These are phyloP conservation scores for Angophora floribunda DNA, from an alignment of 345 rosid species.

Conservation along the genomic window DNA sequence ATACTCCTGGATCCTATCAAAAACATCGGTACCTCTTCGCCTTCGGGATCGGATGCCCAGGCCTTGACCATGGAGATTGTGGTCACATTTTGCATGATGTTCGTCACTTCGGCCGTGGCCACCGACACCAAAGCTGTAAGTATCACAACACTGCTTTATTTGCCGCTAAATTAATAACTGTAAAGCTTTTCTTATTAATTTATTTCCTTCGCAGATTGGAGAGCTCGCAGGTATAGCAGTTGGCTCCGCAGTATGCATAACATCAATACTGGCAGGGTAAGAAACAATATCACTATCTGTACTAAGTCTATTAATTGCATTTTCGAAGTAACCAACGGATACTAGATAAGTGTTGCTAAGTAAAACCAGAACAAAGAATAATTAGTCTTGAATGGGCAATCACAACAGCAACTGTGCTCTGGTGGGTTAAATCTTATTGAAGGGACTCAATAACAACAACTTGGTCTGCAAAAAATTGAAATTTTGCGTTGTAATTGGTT, in stretches of 20 bases:
- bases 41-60: neutral
- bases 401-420: neutral
- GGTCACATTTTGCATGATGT: constrained; percentile 6
- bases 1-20: neutral
- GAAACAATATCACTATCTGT: neutral
- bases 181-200: neutral
- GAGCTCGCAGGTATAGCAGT: constrained; percentile 11
- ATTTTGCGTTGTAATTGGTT: neutral
- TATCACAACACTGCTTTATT: neutral
- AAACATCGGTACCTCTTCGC: neutral
- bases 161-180: neutral
- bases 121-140: constrained; percentile 10
- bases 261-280: constrained; percentile 5
- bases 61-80: constrained; percentile 3
- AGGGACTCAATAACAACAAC: neutral
- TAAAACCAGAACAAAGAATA: neutral
- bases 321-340: neutral
- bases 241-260: constrained; percentile 3
- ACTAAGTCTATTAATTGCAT: neutral
- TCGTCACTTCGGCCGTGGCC: constrained; percentile 3
- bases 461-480: neutral
- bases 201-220: neutral
- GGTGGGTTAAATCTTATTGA: neutral
- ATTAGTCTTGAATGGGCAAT: neutral
- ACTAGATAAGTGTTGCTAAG: neutral